Percentiles rank a stretch among this genome's conserved stretches.
These are phyloP conservation scores for Cyberlindnera saturnus DNA, from an alignment of 805 yeast species.

Conservation along the genomic window DNA sequence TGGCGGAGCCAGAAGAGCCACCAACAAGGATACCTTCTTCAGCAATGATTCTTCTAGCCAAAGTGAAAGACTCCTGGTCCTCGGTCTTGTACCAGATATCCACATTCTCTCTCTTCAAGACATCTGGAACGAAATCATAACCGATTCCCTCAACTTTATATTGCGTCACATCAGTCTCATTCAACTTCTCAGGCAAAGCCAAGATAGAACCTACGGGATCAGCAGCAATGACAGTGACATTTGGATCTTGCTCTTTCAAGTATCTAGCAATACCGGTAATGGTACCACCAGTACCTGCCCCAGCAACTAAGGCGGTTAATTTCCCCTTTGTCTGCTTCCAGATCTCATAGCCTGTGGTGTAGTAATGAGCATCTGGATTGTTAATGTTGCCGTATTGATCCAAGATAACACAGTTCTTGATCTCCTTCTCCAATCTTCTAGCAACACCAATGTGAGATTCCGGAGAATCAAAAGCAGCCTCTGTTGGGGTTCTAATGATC, in stretches of 20 bases:
- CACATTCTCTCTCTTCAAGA: conserved; percentile 55
- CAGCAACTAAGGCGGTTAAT: conserved; percentile 73
- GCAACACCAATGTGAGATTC: conserved; percentile 91
- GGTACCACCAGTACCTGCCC: conserved; percentile 95
- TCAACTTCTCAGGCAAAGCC: conserved; percentile 71
- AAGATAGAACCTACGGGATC: conserved; percentile 85
- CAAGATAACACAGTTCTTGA: conserved; percentile 76
- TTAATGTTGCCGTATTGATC: conserved; percentile 77
- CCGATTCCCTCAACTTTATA: conserved; percentile 91
- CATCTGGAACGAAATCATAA: conserved; percentile 83
- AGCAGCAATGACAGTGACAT: conserved; percentile 65
- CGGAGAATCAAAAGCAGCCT: conserved; percentile 90
- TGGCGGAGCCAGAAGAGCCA: conserved; percentile 84
- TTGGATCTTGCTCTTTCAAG: conserved; percentile 62
- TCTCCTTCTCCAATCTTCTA: conserved; percentile 68
- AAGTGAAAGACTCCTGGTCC: conserved; percentile 70
- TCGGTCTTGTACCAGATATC: conserved; percentile 85
- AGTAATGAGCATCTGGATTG: conserved; percentile 81
- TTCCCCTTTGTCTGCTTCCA: conserved; percentile 74
- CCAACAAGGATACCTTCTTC: conserved; percentile 87
- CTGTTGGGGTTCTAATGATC: conserved; percentile 85
- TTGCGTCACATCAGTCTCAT: conserved; percentile 43
- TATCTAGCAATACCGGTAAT: conserved; percentile 76
- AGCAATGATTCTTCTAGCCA: conserved; percentile 74
- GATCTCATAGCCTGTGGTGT: conserved; percentile 80